Evolutionary conservation across 106 monocot genomes (phyloP).

Genomic region (Hemerocallis citrina): DNA sequence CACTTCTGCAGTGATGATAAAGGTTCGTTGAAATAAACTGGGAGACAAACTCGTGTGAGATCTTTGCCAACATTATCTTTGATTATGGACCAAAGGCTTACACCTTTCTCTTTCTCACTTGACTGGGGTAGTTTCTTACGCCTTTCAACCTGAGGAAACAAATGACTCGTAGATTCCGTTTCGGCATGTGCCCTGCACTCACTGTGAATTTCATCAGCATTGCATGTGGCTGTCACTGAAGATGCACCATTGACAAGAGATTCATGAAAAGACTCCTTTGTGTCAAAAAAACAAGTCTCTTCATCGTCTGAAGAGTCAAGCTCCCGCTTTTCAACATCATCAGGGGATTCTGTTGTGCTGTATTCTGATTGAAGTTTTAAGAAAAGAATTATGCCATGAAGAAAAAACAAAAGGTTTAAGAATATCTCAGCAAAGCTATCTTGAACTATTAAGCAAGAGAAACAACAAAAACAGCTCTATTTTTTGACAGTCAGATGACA

Average conservation of each 20-base stretch:
- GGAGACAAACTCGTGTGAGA: constrained; percentile 87
- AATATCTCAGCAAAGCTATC: too few species aligned
- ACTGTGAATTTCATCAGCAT: constrained; percentile 14
- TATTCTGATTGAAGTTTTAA: constrained; percentile 62
- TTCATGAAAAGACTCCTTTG: constrained; percentile 55
- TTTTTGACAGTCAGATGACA: too few species aligned
- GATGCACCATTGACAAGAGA: constrained; percentile 5
- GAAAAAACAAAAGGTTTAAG: too few species aligned
- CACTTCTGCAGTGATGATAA: too few species aligned
- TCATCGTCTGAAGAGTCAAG: constrained; percentile 66
- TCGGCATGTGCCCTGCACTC: constrained; percentile 1
- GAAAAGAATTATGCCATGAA: too few species aligned
- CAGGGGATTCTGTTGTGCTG: constrained; percentile 92
- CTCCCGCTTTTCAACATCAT: constrained; percentile 88
- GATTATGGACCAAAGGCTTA: constrained; percentile 94
- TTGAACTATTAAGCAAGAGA: not conserved
- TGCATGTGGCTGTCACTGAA: not conserved
- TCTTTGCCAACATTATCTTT: constrained; percentile 97
- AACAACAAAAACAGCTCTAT: not conserved
- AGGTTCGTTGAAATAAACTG: too few species aligned
- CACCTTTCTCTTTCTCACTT: constrained; percentile 74
- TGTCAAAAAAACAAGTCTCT: constrained; percentile 63
- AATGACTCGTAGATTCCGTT: constrained; percentile 2
- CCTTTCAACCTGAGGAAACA: constrained; percentile 30
- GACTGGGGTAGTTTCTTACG: constrained; percentile 64